Base-by-base conservation (phyloP, 164 flowering plant species). In the Stephania japonica region DNA sequence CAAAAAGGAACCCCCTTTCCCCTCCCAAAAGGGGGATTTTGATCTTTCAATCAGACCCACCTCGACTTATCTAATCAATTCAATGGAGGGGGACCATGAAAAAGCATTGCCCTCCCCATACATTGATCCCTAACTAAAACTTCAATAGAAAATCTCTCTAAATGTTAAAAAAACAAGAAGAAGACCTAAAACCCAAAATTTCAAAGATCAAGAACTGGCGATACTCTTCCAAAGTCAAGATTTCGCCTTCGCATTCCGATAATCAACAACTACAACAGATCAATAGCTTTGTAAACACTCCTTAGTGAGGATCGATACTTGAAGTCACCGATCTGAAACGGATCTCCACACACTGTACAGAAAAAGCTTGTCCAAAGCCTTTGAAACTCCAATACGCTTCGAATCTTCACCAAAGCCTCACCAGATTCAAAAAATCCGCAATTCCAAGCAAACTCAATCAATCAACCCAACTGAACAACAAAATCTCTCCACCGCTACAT, bases 21-120 rank as follows among this genome's bases (percentile, higher is more conserved):
- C 74, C 76, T 44, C 71, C 65, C 27, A 43, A 59, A 77, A 81
- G 72, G 44, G 67, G 49, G 24, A 8, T 62, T 72, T 83, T 78
- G 75, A 82, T 75, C 85, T 82, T 85, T 72, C 67, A 53, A 75
- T 76, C 73, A 76, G 78, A 70, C 74, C 72, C 63, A 50, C 63
- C 63, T 2, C 47, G 41, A 73, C 81, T 75, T 76, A 80, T 76
- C 80, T 23, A 68, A 70, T 75, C 68, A 69, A 61, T 59, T 63
- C 70, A 75, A 73, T 81, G 78, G 83, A 75, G 85, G 84, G 84
- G 85, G 82, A 87, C 82, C 78, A 65, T 53, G 75, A 74, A 74
- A 69, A 50, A 66, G 32, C 75, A 70, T 76, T 75, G 67, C 72
- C 77, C 59, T 78, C 64, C 79, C 42, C 66, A 67, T 32, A 7